phyloP scores from a whole-genome alignment of 345 rosid genomes.

The Corchorus olitorius region DNA sequence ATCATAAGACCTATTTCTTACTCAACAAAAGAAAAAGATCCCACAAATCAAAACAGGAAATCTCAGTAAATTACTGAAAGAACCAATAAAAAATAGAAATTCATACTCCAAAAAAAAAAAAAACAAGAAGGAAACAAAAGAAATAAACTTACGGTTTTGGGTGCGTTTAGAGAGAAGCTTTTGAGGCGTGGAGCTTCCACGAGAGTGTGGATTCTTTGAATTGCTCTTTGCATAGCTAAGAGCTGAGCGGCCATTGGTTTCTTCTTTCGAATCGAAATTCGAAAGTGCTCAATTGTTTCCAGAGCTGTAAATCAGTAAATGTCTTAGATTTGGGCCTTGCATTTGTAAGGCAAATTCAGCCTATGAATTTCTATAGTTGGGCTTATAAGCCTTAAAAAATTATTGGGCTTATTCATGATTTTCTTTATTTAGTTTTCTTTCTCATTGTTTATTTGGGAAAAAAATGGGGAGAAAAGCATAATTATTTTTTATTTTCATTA shows the following conservation, averaged over 20 bases:
- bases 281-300: too few species aligned
- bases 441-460: background rate
- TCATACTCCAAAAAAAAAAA: background rate
- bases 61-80: background rate
- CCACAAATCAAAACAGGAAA: background rate
- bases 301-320: too few species aligned
- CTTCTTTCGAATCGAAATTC: background rate
- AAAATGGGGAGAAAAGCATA: too few species aligned
- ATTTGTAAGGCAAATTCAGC: too few species aligned
- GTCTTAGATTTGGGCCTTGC: too few species aligned
- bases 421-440: background rate
- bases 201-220: conserved; percentile 44
- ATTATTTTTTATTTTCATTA: background rate
- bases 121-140: background rate
- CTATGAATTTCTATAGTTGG: background rate
- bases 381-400: background rate
- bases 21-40: background rate
- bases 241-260: conserved; percentile 26
- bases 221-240: conserved; percentile 26
- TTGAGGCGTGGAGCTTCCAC: conserved; percentile 48
- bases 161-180: conserved; percentile 53
- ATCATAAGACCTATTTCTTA: background rate
- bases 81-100: background rate
- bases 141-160: conserved; percentile 54
- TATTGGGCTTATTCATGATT: background rate